phyloP scores from a whole-genome alignment of 345 rosid species.

The Populus alba region DNA sequence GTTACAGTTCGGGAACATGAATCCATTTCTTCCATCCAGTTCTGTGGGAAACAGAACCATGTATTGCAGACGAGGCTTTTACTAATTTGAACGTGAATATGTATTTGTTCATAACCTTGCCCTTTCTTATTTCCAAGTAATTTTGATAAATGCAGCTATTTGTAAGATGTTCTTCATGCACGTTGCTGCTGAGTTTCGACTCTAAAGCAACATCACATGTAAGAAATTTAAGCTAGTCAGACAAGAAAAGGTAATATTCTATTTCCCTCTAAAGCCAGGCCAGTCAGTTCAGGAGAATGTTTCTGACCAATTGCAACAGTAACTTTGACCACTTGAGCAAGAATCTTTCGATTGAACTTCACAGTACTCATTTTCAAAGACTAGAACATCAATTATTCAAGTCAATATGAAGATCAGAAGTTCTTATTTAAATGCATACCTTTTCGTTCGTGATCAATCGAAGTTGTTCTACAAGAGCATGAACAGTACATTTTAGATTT shows the following conservation, averaged over 20 bases:
- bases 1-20: neutral
- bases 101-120: neutral
- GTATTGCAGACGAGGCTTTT: neutral
- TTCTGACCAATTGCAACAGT: neutral
- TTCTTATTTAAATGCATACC: slow-evolving; percentile 36
- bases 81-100: neutral
- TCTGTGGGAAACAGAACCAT: neutral
- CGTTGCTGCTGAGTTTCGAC: neutral
- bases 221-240: neutral
- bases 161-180: neutral
- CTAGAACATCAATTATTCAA: neutral
- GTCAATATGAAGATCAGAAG: neutral
- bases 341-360: neutral
- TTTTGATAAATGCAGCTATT: neutral
- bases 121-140: neutral
- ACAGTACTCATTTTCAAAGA: no score
- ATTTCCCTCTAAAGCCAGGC: neutral
- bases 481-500: slow-evolving; percentile 6
- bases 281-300: neutral
- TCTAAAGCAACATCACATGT: neutral
- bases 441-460: slow-evolving; percentile 49
- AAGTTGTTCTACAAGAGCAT: slow-evolving; percentile 57
- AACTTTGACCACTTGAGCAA: neutral
- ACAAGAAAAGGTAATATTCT: no score
- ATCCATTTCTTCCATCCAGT: neutral